phyloP scores from a whole-genome alignment of 352 stramenopile genomes.

The Phytophthora europaea region DNA sequence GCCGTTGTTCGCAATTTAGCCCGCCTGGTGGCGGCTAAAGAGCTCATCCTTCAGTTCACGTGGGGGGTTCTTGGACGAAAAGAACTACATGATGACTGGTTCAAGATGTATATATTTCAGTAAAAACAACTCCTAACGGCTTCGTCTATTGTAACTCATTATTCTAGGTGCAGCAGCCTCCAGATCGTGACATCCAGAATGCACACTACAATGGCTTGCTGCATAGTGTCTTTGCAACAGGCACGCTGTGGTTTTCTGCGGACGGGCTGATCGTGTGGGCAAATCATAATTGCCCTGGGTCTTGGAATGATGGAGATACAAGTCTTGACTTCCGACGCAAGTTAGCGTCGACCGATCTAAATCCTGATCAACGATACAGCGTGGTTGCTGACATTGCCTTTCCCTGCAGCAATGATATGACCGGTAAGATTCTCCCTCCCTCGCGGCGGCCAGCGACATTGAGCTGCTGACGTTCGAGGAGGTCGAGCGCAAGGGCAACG shows the following conservation, averaged over 20 bases:
- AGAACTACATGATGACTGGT: not conserved
- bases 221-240: not conserved
- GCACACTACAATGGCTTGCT: not conserved
- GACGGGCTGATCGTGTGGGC: not conserved
- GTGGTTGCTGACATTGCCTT: not conserved
- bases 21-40: not conserved
- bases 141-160: not conserved
- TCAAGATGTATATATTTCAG: too few species aligned
- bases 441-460: too few species aligned
- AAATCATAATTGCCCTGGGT: not conserved
- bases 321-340: not conserved
- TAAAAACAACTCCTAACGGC: too few species aligned
- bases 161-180: not conserved
- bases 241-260: not conserved
- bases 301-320: not conserved
- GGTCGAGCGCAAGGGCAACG: too few species aligned
- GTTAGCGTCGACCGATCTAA: not conserved
- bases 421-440: not conserved
- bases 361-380: not conserved
- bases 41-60: not conserved
- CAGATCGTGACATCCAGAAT: not conserved
- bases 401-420: not conserved
- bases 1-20: not conserved
- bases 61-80: not conserved
- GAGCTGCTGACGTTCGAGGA: too few species aligned